phyloP scores from a whole-genome alignment of 331 rosid genomes.

The Acacia concinna region DNA sequence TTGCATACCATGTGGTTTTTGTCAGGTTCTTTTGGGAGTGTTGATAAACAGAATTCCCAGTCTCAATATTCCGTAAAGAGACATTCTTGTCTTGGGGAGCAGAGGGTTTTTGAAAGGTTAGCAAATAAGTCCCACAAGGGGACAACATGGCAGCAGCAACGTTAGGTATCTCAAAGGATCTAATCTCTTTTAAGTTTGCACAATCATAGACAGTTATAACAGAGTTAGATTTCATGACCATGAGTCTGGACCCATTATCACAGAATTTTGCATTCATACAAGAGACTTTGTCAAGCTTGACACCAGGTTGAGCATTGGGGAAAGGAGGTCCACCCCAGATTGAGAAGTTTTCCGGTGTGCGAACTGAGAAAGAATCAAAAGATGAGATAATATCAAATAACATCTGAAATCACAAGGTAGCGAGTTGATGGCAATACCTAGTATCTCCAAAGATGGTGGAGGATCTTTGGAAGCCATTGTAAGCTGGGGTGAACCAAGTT shows the following conservation, averaged over 20 bases:
- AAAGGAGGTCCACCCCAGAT: constrained; percentile 92
- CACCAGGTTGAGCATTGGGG: constrained; percentile 50
- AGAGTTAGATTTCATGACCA: constrained; percentile 65
- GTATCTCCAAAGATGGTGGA: constrained; percentile 55
- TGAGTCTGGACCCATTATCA: constrained; percentile 69
- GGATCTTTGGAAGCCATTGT: constrained; percentile 53
- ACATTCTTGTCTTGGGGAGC: constrained; percentile 79
- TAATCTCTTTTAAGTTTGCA: constrained; percentile 51
- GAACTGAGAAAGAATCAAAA: constrained; percentile 47
- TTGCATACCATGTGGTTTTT: constrained; percentile 63
- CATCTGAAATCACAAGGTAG: neutral
- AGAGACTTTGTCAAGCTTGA: constrained; percentile 61
- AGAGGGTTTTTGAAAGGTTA: constrained; percentile 70
- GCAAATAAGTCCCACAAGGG: constrained; percentile 71
- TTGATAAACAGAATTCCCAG: constrained; percentile 61
- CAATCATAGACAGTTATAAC: constrained; percentile 55
- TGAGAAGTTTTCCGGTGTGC: constrained; percentile 67
- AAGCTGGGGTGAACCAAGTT: constrained; percentile 12
- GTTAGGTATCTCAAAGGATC: constrained; percentile 66
- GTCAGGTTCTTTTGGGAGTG: constrained; percentile 78
- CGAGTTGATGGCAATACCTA: constrained; percentile 36
- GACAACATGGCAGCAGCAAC: constrained; percentile 62
- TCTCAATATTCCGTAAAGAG: constrained; percentile 58
- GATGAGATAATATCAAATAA: neutral
- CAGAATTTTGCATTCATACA: constrained; percentile 66